A percentile compares a stretch with the other conserved stretches of the same genome.
phyloP scores from a whole-genome alignment of 2,329 filamentous ascomycete genomes.

The Aspergillus sp. region DNA sequence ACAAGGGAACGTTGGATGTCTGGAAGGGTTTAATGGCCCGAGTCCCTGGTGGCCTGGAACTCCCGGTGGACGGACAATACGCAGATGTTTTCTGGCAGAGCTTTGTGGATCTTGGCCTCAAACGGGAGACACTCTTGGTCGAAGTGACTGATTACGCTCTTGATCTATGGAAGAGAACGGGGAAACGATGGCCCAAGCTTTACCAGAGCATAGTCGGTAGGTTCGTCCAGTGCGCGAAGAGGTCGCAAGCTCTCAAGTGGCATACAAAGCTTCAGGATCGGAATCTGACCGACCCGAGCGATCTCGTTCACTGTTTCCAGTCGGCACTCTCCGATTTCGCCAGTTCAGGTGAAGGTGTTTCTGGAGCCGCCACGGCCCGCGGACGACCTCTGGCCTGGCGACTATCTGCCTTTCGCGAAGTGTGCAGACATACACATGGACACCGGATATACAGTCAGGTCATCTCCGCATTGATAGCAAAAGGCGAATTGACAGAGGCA shows the following conservation, averaged over 20 bases:
- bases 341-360: conserved; percentile 23
- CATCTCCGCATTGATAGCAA: conserved; percentile 46
- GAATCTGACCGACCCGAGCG: conserved; percentile 35
- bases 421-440: conserved; percentile 46
- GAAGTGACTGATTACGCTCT: conserved; percentile 44
- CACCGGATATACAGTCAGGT: conserved; percentile 50
- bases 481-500: conserved; percentile 44
- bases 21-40: conserved; percentile 45
- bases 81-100: conserved; percentile 49
- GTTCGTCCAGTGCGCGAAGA: conserved; percentile 36
- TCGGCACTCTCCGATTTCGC: conserved; percentile 30
- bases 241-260: conserved; percentile 39
- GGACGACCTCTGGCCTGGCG: conserved; percentile 24
- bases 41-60: conserved; percentile 28
- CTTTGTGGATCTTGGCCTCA: conserved; percentile 43
- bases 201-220: conserved; percentile 44
- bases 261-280: conserved; percentile 43
- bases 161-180: conserved; percentile 44
- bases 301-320: conserved; percentile 36
- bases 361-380: conserved; percentile 12
- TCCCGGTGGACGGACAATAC: conserved; percentile 42
- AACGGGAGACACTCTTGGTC: conserved; percentile 37
- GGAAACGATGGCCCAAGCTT: conserved; percentile 43
- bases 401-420: conserved; percentile 43
- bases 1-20: conserved; percentile 46